Evolutionary conservation across 495 filamentous ascomycete genomes (phyloP).

Genomic region (Paragyromitra xinjiangensis): DNA sequence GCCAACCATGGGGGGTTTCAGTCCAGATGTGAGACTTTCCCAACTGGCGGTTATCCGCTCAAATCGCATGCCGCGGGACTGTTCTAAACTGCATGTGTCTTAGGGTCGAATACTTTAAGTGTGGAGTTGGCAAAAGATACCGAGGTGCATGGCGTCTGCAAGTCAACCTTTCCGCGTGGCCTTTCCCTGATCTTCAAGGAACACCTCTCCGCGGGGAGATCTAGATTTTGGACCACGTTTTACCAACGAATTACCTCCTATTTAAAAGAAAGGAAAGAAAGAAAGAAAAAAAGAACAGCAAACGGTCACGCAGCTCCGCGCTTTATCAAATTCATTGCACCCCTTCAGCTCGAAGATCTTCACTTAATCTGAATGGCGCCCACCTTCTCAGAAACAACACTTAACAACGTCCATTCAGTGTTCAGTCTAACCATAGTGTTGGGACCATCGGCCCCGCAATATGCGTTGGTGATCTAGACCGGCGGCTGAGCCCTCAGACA

Average conservation of each 20-base stretch:
- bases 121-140: slow-evolving; percentile 29
- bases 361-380: slow-evolving; percentile 2
- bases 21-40: slow-evolving; percentile 4
- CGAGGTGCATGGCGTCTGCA: slow-evolving; percentile 41
- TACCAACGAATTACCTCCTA: slow-evolving; percentile 1
- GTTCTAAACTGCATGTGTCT: slow-evolving; percentile 30
- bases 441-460: slow-evolving; percentile 34
- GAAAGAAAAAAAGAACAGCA: slow-evolving; percentile 3
- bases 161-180: slow-evolving; percentile 44
- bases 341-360: slow-evolving; percentile 15
- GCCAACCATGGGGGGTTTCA: neutral
- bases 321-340: neutral
- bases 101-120: slow-evolving; percentile 16
- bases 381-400: neutral
- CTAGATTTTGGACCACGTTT: slow-evolving; percentile 39
- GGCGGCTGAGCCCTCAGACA: slow-evolving; percentile 9
- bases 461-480: slow-evolving; percentile 41
- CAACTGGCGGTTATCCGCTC: slow-evolving; percentile 25
- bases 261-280: neutral
- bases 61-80: slow-evolving; percentile 4
- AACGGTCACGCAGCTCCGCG: slow-evolving; percentile 19
- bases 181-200: slow-evolving; percentile 24
- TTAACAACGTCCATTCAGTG: slow-evolving; percentile 14
- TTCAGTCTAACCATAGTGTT: slow-evolving; percentile 31
- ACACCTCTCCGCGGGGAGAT: slow-evolving; percentile 23